Base-by-base conservation (phyloP, 1,284 basidiomycete species). In the Rhodofomes roseus region DNA sequence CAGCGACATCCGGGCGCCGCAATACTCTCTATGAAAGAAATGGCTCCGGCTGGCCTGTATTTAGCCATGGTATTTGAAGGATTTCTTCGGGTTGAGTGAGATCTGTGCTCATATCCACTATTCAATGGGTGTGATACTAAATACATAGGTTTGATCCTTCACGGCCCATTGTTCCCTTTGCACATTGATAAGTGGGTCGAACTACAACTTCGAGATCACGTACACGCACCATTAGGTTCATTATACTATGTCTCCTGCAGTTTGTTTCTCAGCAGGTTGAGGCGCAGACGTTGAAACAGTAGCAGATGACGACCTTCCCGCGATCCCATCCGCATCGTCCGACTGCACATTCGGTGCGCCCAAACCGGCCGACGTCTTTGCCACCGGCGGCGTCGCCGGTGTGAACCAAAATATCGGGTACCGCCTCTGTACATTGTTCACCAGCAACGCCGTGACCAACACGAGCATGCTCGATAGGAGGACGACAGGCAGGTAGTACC, bases 401-500 rank as follows among this genome's bases (percentile, higher is more conserved):
- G 69, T 65, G 53, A 77, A 73, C 84, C 85, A 87, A 66, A 77
- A 85, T n/a, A 78, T 66, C 1, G 84, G 84, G 65, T 85, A 86
- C 25, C 79, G 71, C 27, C 84, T 73, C 63, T 83, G 83, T 25
- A 86, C 77, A 66, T 86, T 86, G 65, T 87, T 84, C 64, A 81
- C 72, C 22, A 86, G 55, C 37, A 86, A 68, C 0, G 82, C 84
- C 54, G 83, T 81, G 0, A 63, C 75, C 16, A 85, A 74, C 52
- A 81, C 78, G 51, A 89, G 71, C 6, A 77, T 66, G 6, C 81
- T 80, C 0, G 80, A 80, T 20, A 84, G 77, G 20, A 88, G 73
- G 18, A 88, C 70, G 41, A 85, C 76, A 20, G 83, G 82, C n/a
- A 89, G 70, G 62, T 82, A 83, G 53, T 82, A 81, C 87, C 86